Conservation (phyloP, 345 rosid genomes). For the Conringia planisiliqua region DNA sequence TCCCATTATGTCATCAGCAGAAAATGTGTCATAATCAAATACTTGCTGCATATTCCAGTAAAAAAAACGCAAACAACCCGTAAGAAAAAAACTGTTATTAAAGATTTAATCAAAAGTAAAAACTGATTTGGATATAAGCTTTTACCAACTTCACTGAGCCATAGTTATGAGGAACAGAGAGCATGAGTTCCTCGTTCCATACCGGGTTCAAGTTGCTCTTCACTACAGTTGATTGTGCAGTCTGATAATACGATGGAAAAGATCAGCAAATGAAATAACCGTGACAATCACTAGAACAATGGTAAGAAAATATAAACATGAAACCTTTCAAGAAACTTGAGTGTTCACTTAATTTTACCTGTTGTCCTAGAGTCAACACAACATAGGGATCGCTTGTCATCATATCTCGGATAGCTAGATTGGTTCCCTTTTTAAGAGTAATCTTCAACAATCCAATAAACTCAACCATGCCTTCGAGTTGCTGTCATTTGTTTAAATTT, state of each 20-base stretch:
- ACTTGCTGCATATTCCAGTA: constrained; percentile 55
- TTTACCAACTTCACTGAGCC: constrained; percentile 70
- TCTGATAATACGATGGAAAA: constrained; percentile 37
- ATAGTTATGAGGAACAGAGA: constrained; percentile 62
- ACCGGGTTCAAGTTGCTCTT: constrained; percentile 75
- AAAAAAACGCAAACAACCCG: neutral
- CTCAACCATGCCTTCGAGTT: constrained; percentile 77
- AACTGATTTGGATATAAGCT: neutral
- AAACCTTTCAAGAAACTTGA: neutral
- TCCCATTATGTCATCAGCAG: constrained; percentile 99
- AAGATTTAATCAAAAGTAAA: neutral
- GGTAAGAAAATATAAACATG: neutral
- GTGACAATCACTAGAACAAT: neutral
- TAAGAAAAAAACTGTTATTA: neutral
- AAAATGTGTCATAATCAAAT: constrained; percentile 81
- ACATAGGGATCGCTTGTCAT: constrained; percentile 95
- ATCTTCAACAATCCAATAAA: constrained; percentile 85
- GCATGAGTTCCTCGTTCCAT: constrained; percentile 82
- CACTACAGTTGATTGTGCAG: constrained; percentile 48
- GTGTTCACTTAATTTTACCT: constrained; percentile 45
- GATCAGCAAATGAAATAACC: neutral
- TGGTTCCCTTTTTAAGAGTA: constrained; percentile 63
- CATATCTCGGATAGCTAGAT: constrained; percentile 89
- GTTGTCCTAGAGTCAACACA: constrained; percentile 69
- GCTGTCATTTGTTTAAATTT: constrained; percentile 37